A percentile compares a stretch with the other conserved stretches of the same genome.
phyloP scores from a whole-genome alignment of 1,284 basidiomycete genomes.

The Leccinum fuscescens region DNA sequence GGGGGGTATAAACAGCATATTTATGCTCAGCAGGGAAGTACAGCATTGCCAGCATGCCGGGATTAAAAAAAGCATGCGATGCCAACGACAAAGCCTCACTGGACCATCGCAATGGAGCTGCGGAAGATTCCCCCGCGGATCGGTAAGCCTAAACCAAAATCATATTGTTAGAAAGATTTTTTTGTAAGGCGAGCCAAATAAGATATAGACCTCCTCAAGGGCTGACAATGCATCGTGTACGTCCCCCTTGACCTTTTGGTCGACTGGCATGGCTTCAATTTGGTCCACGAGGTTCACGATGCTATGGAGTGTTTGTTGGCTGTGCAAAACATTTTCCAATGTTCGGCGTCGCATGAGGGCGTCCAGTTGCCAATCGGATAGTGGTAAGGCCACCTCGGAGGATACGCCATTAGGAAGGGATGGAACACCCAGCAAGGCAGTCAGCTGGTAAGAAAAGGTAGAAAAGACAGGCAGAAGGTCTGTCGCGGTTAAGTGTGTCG shows the following conservation, averaged over 20 bases:
- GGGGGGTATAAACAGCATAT: conserved; percentile 89
- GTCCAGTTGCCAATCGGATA: conserved; percentile 79
- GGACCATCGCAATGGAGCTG: conserved; percentile 57
- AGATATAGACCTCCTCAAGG: conserved; percentile 62
- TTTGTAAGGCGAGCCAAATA: not conserved
- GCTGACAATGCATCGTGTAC: conserved; percentile 67
- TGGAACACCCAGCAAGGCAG: conserved; percentile 77
- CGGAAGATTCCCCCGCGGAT: conserved; percentile 38
- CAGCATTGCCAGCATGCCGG: conserved; percentile 90
- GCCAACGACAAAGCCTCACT: conserved; percentile 68
- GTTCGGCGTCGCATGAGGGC: conserved; percentile 72
- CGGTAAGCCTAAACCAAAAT: conserved; percentile 24
- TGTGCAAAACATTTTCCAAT: conserved; percentile 65
- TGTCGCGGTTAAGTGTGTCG: conserved; percentile 39
- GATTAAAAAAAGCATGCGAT: conserved; percentile 94
- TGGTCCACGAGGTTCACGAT: conserved; percentile 81
- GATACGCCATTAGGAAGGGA: conserved; percentile 48
- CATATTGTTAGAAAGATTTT: conserved; percentile 5
- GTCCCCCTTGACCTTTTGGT: conserved; percentile 69
- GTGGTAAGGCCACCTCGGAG: conserved; percentile 23
- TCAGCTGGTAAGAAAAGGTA: conserved; percentile 75
- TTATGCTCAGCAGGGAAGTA: conserved; percentile 98
- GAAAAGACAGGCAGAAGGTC: conserved; percentile 61
- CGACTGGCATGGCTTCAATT: conserved; percentile 89
- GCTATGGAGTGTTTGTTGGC: conserved; percentile 73